Percentiles rank a stretch among this genome's conserved stretches.
Conservation (phyloP, 352 stramenopile species). For the Globisporangium middletonii region DNA sequence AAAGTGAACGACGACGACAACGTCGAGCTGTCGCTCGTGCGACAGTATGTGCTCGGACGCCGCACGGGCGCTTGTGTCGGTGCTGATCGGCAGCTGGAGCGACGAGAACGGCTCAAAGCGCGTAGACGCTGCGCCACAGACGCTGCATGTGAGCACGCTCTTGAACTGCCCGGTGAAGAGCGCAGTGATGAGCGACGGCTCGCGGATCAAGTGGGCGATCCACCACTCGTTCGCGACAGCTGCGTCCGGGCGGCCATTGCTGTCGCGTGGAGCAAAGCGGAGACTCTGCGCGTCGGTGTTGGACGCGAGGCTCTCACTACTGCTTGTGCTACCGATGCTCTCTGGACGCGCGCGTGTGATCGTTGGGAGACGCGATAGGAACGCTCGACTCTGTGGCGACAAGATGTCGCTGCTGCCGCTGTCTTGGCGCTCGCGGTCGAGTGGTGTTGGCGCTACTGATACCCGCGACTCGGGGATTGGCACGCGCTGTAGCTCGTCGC, state of each 20-base stretch:
- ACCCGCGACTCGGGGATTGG: constrained; percentile 8
- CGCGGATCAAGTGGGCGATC: constrained; percentile 91
- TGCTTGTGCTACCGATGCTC: background rate
- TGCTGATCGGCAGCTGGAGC: constrained; percentile 45
- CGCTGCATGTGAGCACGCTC: constrained; percentile 84
- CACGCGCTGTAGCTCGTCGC: constrained; percentile 88
- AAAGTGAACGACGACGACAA: constrained; percentile 38
- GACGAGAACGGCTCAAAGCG: constrained; percentile 89
- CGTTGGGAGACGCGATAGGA: constrained; percentile 17
- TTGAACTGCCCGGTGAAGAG: constrained; percentile 98
- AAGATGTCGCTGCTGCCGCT: constrained; percentile 42
- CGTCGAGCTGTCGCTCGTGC: background rate
- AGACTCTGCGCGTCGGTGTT: background rate
- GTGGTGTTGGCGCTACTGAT: constrained; percentile 18
- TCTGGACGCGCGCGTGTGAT: constrained; percentile 4
- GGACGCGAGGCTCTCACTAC: background rate
- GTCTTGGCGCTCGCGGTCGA: background rate
- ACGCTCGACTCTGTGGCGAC: constrained; percentile 24
- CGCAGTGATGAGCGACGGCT: constrained; percentile 93
- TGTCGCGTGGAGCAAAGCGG: constrained; percentile 70
- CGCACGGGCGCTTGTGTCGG: background rate
- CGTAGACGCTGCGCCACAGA: constrained; percentile 79
- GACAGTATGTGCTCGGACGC: background rate
- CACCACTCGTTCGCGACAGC: constrained; percentile 97
- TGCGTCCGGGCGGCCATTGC: constrained; percentile 89